Evolutionary conservation across 345 rosid species (phyloP), one percentile per base, ranked within the genome.

Genomic region (Syzygium oleosum): DNA sequence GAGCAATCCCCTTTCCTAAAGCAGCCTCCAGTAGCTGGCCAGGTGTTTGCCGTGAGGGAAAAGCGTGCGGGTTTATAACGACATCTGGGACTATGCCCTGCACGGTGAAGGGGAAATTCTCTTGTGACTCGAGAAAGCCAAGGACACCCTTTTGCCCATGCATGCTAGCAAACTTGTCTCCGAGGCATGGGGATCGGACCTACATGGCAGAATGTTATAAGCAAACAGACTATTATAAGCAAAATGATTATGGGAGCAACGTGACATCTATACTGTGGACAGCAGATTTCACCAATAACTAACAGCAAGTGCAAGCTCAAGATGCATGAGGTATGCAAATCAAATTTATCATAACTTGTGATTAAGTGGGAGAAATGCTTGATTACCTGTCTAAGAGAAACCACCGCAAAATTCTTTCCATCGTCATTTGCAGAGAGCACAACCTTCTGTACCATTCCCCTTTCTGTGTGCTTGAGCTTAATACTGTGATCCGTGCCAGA

Each of bases 111-210:
- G 96, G 97, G 87, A 98, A 95, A 90, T 98, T 96, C 91, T 95
- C 98, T 68, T 96, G 98, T n/a, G 97, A 91, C 93, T 95, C 99
- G 86, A 98, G 63, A 88, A 92, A 96, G 83, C 99, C 99, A 46
- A 98, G 92, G 51, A 98, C 99, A 89, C 99, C 99, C 92, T 98
- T 98, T 86, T 96, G 98, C 79, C 99, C 99, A 88, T 96, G 99
- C 99, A 98, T 96, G 91, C 99, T 96, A 6, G 98, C 97, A 86
- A 98, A 96, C 89, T 96, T 98, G 91, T 98, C 99, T 79, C 99
- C 99, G 34, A 95, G 97, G 90, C 95, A 91, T 1, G 99, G 98
- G 54, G 95, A 89, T 31, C 99, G 96, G 87, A 98, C 95, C 98
- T 98, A 92, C 87, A 86, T 23, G 34, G 84, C 49, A 3, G 49